Base-by-base conservation (phyloP, 306 rosid species). In the Senna tora region DNA sequence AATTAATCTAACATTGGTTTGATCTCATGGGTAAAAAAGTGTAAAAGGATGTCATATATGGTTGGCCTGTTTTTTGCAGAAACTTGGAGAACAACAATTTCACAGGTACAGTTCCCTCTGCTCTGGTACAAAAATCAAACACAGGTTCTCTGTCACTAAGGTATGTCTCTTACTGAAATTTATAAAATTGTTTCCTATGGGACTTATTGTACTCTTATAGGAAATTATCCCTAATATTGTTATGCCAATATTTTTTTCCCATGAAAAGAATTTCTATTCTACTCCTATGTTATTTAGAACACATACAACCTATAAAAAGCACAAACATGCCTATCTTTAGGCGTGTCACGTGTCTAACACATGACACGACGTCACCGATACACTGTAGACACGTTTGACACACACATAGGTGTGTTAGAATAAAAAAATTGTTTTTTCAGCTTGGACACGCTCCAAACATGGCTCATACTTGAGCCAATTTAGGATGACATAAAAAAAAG, bases 81-180 rank as follows among this genome's bases (percentile, higher is more conserved):
- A 84, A 84, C 55, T 77, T 88, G 36, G 78, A 82, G 65, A 60
- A n/a, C 17, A 88, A 80, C 65, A 73, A 83, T 25, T 75, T 88
- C 54, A 59, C 67, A 2, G 84, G 87, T 12, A 11, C 46, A 4
- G 6, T 88, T 66, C 81, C 88, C 4, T 5, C 3, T 0, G 45
- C 34, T 10, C 83, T 85, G 6, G 8, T 69, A 74, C 55, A 72
- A 57, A 83, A 36, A 70, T 66, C 74, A 6, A 66, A 67, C 3
- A 32, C 12, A 20, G 74, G 77, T 47, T 69, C 49, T 22, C 41
- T 87, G 0, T 43, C 62, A 20, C 68, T 89, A 38, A 80, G 83
- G 88, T 84, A 46, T 33, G 74, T 10, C 22, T 71, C 46, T 65
- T 28, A 6, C 45, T 43, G 11, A 25, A 64, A 19, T 7, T 30